Conservation (phyloP, 805 yeast species). For the Candida schatavii region DNA sequence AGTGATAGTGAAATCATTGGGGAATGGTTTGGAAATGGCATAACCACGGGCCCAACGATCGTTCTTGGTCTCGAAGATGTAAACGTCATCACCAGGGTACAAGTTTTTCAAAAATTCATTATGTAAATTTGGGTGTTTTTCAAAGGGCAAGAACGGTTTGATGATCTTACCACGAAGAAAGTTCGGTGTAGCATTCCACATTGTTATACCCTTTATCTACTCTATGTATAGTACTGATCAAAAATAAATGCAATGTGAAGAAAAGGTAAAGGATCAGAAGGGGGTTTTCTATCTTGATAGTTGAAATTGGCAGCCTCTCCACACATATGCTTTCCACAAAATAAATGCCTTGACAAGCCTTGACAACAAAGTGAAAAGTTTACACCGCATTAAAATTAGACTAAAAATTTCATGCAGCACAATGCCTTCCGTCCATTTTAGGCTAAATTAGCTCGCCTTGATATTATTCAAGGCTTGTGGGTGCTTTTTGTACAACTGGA, state of each 20-base stretch:
- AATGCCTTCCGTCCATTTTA: not conserved
- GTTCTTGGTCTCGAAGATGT: conserved; percentile 60
- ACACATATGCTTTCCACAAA: no score
- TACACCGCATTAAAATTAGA: not conserved
- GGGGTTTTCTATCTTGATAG: not conserved
- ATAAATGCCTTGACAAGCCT: not conserved
- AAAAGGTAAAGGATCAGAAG: not conserved
- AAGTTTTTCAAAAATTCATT: conserved; percentile 47
- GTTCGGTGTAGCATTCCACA: conserved; percentile 39
- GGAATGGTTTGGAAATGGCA: conserved; percentile 62
- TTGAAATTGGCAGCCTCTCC: not conserved
- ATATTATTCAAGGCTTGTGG: not conserved
- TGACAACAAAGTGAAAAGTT: not conserved
- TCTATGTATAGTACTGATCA: no score
- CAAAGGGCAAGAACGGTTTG: conserved; percentile 41
- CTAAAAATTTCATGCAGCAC: conserved; percentile 1
- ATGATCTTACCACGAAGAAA: conserved; percentile 37
- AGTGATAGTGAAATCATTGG: conserved; percentile 63
- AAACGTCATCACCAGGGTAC: conserved; percentile 77
- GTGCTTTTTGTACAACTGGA: no score
- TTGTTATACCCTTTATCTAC: conserved; percentile 6
- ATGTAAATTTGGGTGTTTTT: conserved; percentile 36
- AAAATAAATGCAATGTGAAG: not conserved
- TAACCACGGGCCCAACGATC: conserved; percentile 81
- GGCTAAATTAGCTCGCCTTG: not conserved